A percentile compares a stretch with the other conserved stretches of the same genome.
Conservation (phyloP, 108 stramenopile species). For the Nitzschia sp. region DNA sequence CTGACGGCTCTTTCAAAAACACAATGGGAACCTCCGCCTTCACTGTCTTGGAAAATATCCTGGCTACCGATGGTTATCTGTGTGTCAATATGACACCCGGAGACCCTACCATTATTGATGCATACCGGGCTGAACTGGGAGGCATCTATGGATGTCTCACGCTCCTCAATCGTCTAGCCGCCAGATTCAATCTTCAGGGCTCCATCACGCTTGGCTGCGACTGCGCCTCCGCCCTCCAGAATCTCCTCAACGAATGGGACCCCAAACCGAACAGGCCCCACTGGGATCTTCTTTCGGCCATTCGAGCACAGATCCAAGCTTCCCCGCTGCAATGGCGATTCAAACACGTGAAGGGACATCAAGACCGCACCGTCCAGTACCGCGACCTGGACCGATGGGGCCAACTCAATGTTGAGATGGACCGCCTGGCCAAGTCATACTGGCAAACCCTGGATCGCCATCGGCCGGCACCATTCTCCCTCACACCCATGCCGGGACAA, state of each 20-base stretch:
- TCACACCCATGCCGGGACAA: background rate
- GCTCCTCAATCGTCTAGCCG: background rate
- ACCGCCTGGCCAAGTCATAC: background rate
- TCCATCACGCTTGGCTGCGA: too few relatives aligned
- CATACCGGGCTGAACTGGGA: conserved; percentile 2
- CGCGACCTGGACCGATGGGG: background rate
- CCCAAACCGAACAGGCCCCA: too few relatives aligned
- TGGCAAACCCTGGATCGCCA: background rate
- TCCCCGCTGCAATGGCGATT: background rate
- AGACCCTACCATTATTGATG: background rate
- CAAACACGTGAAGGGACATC: background rate
- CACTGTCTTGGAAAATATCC: background rate
- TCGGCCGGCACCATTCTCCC: background rate
- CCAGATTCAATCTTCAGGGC: too few relatives aligned
- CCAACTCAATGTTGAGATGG: background rate
- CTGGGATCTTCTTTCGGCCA: too few relatives aligned
- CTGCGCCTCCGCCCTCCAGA: too few relatives aligned
- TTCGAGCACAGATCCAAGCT: too few relatives aligned
- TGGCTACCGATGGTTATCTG: background rate
- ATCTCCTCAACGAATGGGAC: too few relatives aligned
- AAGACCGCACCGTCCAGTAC: background rate
- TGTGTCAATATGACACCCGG: background rate
- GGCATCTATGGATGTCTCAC: background rate
- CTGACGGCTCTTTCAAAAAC: background rate
- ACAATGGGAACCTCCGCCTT: background rate